Percentiles rank a stretch among this genome's conserved stretches.
Conservation (phyloP, 768 basidiomycete genomes). For the Mycena capillaripes region DNA sequence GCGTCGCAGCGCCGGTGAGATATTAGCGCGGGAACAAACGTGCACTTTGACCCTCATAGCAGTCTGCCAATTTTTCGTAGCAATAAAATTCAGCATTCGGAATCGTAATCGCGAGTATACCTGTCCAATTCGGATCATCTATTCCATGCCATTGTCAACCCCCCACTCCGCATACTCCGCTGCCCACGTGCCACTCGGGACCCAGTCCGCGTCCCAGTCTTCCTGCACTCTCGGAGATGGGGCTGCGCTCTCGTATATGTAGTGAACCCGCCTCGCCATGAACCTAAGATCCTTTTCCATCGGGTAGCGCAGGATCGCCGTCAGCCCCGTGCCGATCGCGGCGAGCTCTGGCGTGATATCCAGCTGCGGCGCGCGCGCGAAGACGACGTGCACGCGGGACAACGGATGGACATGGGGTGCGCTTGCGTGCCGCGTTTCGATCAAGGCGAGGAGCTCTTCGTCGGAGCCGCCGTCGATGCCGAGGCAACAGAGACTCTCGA, state of each 20-base stretch:
- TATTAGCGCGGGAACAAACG: too few relatives aligned
- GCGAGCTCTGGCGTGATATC: not conserved
- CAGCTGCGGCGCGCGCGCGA: not conserved
- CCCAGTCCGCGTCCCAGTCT: not conserved
- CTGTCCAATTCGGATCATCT: too few relatives aligned
- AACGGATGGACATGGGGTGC: not conserved
- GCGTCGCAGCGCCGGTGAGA: not conserved
- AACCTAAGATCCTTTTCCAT: not conserved
- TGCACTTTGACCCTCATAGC: too few relatives aligned
- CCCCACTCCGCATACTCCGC: not conserved
- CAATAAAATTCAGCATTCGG: too few relatives aligned
- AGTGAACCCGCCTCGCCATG: not conserved
- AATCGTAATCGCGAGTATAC: too few relatives aligned
- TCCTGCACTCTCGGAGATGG: not conserved
- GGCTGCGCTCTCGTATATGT: not conserved
- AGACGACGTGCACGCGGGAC: not conserved
- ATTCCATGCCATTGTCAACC: too few relatives aligned
- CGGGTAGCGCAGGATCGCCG: not conserved
- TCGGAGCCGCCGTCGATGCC: not conserved
- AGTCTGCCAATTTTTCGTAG: too few relatives aligned
- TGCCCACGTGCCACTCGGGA: not conserved
- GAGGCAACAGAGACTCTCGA: not conserved
- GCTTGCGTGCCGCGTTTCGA: not conserved
- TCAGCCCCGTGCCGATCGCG: not conserved
- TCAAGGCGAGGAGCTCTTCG: not conserved